Conservation (phyloP, 2,329 filamentous ascomycete species). For the Aureobasidium leucospermi region DNA sequence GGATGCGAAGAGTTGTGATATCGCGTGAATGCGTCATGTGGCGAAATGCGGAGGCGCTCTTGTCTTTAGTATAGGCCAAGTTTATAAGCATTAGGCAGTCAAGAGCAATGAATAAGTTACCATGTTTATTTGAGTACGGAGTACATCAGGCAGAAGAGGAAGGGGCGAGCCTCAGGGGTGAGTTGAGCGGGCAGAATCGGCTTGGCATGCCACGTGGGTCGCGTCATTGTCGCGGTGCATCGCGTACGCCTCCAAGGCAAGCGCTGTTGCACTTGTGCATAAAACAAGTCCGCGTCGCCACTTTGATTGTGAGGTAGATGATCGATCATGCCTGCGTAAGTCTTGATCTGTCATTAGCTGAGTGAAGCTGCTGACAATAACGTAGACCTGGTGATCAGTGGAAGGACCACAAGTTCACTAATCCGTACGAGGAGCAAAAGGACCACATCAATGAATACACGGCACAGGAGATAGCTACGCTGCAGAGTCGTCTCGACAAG, state of each 20-base stretch:
- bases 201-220: neutral
- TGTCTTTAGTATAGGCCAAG: no score
- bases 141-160: slow-evolving; percentile 12
- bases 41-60: neutral
- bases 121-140: slow-evolving; percentile 15
- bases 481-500: slow-evolving; percentile 81
- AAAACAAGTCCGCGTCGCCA: slow-evolving; percentile 6
- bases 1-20: neutral
- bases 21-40: neutral
- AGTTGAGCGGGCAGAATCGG: neutral
- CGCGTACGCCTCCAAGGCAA: slow-evolving; percentile 7
- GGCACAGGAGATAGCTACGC: slow-evolving; percentile 79
- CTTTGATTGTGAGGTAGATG: slow-evolving; percentile 13
- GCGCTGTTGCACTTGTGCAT: neutral
- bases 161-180: neutral
- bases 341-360: neutral
- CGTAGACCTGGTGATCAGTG: slow-evolving; percentile 30
- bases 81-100: neutral
- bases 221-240: slow-evolving; percentile 11
- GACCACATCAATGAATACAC: slow-evolving; percentile 72
- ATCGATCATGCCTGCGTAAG: slow-evolving; percentile 18
- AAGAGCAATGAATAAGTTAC: neutral
- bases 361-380: neutral
- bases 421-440: slow-evolving; percentile 72
- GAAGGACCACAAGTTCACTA: slow-evolving; percentile 41